phyloP scores from a whole-genome alignment of 176 grass and related monocot genomes.

The Bolboschoenus planiculmis region DNA sequence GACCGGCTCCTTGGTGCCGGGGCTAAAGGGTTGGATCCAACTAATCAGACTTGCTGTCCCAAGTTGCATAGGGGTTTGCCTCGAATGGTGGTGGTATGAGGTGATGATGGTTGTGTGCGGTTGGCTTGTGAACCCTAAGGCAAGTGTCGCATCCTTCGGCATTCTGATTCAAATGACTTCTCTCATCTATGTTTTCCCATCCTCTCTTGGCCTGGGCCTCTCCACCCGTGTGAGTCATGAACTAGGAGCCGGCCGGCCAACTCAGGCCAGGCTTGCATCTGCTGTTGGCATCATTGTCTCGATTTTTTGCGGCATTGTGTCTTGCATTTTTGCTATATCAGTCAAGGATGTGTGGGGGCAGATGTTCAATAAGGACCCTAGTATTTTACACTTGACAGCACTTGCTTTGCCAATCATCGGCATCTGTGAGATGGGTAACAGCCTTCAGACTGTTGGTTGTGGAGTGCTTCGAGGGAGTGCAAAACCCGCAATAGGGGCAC shows the following conservation, averaged over 20 bases:
- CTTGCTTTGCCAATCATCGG: constrained; percentile 65
- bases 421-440: constrained; percentile 80
- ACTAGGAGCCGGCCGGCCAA: constrained; percentile 61
- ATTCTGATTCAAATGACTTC: constrained; percentile 91
- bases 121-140: constrained; percentile 56
- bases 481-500: constrained; percentile 37
- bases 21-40: constrained; percentile 38
- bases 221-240: constrained; percentile 75
- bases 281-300: constrained; percentile 39
- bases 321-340: constrained; percentile 40
- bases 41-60: constrained; percentile 58
- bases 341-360: constrained; percentile 52
- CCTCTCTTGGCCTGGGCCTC: constrained; percentile 64
- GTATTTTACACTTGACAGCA: constrained; percentile 39
- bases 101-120: constrained; percentile 90
- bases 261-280: constrained; percentile 44
- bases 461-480: constrained; percentile 81
- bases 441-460: constrained; percentile 75
- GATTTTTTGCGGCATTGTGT: constrained; percentile 38
- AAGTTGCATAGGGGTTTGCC: constrained; percentile 72
- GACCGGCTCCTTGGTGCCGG: neutral
- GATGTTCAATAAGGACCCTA: constrained; percentile 56
- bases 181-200: constrained; percentile 90
- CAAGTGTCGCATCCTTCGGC: constrained; percentile 70
- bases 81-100: constrained; percentile 99